Evolutionary conservation across 1,284 basidiomycete genomes (phyloP).

Genomic region (Caloboletus firmus): DNA sequence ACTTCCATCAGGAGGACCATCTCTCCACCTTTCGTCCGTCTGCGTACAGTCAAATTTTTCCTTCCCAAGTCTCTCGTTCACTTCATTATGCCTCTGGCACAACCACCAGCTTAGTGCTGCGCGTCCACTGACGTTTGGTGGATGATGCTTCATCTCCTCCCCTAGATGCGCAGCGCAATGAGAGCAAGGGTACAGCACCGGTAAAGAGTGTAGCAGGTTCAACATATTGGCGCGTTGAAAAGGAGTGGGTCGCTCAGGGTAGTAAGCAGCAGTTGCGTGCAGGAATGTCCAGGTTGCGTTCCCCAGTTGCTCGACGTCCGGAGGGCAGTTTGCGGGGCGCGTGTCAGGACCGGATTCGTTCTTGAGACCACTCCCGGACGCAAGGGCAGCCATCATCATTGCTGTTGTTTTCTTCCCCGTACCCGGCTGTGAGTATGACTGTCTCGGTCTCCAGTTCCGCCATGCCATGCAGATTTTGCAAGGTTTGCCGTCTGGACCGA

Average conservation of each 20-base stretch:
- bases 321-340: constrained; percentile 74
- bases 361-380: constrained; percentile 35
- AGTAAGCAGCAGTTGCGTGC: constrained; percentile 91
- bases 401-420: constrained; percentile 36
- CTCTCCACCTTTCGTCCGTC: constrained; percentile 86
- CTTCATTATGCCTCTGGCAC: constrained; percentile 89
- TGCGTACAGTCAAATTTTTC: constrained; percentile 75
- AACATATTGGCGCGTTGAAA: constrained; percentile 80
- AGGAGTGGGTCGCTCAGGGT: constrained; percentile 75
- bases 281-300: constrained; percentile 95
- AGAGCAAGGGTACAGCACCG: constrained; percentile 83
- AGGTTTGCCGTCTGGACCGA: constrained; percentile 90
- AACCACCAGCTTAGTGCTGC: constrained; percentile 78
- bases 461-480: constrained; percentile 90
- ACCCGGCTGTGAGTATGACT: constrained; percentile 22
- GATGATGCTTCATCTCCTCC: constrained; percentile 59
- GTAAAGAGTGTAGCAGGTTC: constrained; percentile 71
- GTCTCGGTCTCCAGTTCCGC: constrained; percentile 62
- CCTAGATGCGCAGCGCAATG: constrained; percentile 83
- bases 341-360: constrained; percentile 32
- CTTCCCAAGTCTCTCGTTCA: constrained; percentile 86
- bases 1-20: constrained; percentile 82
- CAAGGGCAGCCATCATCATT: constrained; percentile 42
- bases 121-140: constrained; percentile 75
- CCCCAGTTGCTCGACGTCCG: constrained; percentile 85